phyloP scores from a whole-genome alignment of 2,329 filamentous ascomycete genomes.

The Aspergillus intermedius region DNA sequence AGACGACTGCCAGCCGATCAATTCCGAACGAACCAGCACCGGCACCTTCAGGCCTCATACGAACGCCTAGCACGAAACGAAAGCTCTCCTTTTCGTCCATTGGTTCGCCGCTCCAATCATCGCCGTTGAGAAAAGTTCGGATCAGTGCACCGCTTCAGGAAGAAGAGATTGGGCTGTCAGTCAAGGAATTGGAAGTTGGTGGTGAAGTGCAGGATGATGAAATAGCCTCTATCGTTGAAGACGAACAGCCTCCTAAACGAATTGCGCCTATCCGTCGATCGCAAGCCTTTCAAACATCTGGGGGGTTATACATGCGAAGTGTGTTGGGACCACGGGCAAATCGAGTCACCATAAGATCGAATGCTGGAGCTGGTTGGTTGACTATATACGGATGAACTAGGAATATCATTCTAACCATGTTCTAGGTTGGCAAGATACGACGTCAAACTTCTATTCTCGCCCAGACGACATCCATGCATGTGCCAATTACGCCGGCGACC shows the following conservation, averaged over 20 bases:
- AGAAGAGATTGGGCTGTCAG: conserved; percentile 18
- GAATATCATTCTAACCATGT: conserved; percentile 13
- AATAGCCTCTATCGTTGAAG: conserved; percentile 8
- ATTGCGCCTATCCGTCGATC: conserved; percentile 32
- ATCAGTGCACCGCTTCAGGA: conserved; percentile 23
- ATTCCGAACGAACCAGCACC: conserved; percentile 23
- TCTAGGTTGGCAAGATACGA: conserved; percentile 53
- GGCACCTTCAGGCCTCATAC: conserved; percentile 8
- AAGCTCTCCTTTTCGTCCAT: conserved; percentile 41
- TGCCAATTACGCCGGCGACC: conserved; percentile 31
- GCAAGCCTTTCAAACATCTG: conserved; percentile 29
- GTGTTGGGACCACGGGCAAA: conserved; percentile 24
- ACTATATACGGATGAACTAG: not conserved
- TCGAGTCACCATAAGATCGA: conserved; percentile 28
- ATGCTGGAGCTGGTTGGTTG: conserved; percentile 32
- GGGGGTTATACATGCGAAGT: conserved; percentile 34
- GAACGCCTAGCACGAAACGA: conserved; percentile 39
- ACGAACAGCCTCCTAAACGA: conserved; percentile 17
- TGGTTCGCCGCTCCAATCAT: conserved; percentile 45
- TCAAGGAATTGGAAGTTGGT: conserved; percentile 22
- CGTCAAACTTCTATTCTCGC: conserved; percentile 53
- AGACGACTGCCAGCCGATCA: conserved; percentile 22
- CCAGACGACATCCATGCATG: conserved; percentile 50
- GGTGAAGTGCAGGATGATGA: conserved; percentile 11
- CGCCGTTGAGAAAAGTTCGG: conserved; percentile 40